Evolutionary conservation across 768 basidiomycete genomes (phyloP).

Genomic region (Rhizopogon sp.): DNA sequence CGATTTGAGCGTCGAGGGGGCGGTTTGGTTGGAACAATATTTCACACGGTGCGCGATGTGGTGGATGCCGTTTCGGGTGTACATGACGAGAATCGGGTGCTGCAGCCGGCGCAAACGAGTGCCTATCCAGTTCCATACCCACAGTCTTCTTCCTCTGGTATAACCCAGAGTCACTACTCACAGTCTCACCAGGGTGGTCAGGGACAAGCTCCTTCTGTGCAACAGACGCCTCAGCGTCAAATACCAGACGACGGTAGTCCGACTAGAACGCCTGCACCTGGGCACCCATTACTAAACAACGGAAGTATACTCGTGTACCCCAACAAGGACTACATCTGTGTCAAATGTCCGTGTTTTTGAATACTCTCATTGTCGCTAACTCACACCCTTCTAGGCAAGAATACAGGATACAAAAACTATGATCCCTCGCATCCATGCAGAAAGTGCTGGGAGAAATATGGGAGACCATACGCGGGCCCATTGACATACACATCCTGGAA

Average conservation of each 20-base stretch:
- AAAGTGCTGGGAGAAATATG: constrained; percentile 72
- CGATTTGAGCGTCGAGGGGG: constrained; percentile 11
- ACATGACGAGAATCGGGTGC: constrained; percentile 12
- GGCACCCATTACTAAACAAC: constrained; percentile 59
- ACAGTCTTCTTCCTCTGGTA: not conserved
- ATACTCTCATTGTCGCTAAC: not conserved
- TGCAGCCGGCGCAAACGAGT: constrained; percentile 11
- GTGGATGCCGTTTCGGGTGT: constrained; percentile 22
- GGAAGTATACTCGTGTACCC: constrained; percentile 72
- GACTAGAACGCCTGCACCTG: constrained; percentile 56
- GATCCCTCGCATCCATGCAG: constrained; percentile 67
- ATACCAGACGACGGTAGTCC: constrained; percentile 53
- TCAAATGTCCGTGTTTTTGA: constrained; percentile 50
- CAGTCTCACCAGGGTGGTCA: constrained; percentile 7
- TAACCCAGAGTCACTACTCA: constrained; percentile 3
- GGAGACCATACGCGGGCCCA: constrained; percentile 55
- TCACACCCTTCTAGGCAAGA: constrained; percentile 47
- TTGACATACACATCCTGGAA: constrained; percentile 48
- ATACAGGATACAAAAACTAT: constrained; percentile 67
- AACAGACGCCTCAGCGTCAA: not conserved
- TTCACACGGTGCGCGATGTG: constrained; percentile 24
- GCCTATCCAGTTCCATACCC: constrained; percentile 17
- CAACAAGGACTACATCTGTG: constrained; percentile 44
- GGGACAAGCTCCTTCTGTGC: not conserved
- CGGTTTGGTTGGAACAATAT: constrained; percentile 20